Evolutionary conservation across 805 yeast genomes (phyloP), one percentile per base, ranked within the genome.

Genomic region (Yamadazyma insecticola): DNA sequence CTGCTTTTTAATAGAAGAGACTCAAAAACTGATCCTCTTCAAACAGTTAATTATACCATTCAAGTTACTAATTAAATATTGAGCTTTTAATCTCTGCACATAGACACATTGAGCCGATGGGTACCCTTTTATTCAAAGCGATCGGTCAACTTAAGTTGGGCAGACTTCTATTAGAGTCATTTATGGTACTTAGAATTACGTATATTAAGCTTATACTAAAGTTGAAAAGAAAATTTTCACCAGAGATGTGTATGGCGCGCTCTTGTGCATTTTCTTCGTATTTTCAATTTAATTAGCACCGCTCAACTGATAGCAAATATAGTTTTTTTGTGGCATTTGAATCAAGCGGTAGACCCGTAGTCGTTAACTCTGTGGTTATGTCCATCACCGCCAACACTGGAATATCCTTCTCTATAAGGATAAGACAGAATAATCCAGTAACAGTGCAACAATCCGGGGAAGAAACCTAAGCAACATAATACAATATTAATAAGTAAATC

Each of bases 381-480:
- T 20, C 57, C 60, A 29, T 53, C 55, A 9, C 57, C 56, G 3
- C 57, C 57, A n/a, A 57, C 26, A 2, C 43, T 46, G 11, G 50
- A 51, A 27, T 51, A 50, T 1, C 36, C 33, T 29, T 55, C 63
- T 7, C 52, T 40, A 44, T 57, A 63, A 6, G 94, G 94, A 50
- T 81, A 81, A 45, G 74, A 67, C 33, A 86, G 76, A 34, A 85
- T 83, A 47, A 85, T 80, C 55, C 83, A 85, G 74, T 85, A 79
- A 24, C 81, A 63, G 48, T 85, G 95, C 38, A 85, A 55, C 22
- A 84, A 68, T 8, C 92, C 95, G 1, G 95, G 95, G 33, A 85
- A 49, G 51, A 69, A 78, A 1, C 94, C 92, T 26, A 85, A 63
- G 35, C 74, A 48, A 54, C 87, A 81, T 18, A 85, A 67, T 5